These are phyloP conservation scores for Monosporozyma siamensis DNA, from an alignment of 805 yeast species.

Conservation along the genomic window DNA sequence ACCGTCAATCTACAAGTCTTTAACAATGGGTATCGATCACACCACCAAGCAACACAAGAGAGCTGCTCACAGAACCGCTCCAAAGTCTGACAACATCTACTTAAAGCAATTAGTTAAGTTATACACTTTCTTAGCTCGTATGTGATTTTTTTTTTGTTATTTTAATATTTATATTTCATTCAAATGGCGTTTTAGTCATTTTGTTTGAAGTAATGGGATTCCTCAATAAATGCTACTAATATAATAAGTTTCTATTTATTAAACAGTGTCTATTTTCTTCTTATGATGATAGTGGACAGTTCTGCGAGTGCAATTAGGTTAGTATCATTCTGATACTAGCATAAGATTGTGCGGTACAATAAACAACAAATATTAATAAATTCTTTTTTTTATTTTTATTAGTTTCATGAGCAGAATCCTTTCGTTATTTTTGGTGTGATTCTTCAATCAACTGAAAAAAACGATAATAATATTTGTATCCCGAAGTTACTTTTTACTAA, in stretches of 20 bases:
- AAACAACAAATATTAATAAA: background rate
- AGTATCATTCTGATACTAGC: background rate
- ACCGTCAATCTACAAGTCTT: background rate
- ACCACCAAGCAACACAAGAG: conserved; percentile 92
- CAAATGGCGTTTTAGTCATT: background rate
- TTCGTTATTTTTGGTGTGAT: too few relatives aligned
- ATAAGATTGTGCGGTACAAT: conserved; percentile 19
- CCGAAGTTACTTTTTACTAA: conserved; percentile 5
- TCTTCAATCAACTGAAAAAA: too few relatives aligned
- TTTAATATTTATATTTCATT: background rate
- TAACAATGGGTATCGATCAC: conserved; percentile 93
- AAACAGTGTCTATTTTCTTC: background rate
- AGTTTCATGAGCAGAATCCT: conserved; percentile 41
- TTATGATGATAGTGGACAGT: conserved; percentile 4
- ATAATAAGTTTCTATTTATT: conserved; percentile 1
- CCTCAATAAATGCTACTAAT: conserved; percentile 2
- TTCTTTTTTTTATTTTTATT: too few relatives aligned
- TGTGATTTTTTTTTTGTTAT: conserved; percentile 32
- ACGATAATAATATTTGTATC: background rate
- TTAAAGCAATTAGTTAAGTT: conserved; percentile 94
- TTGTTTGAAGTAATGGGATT: conserved; percentile 1
- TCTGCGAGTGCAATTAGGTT: conserved; percentile 33
- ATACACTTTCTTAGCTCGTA: conserved; percentile 99
- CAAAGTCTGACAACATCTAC: conserved; percentile 99
- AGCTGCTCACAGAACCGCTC: conserved; percentile 96